Evolutionary conservation across 2,329 filamentous ascomycete species (phyloP).

Genomic region (Sclerotiophoma versabilis): DNA sequence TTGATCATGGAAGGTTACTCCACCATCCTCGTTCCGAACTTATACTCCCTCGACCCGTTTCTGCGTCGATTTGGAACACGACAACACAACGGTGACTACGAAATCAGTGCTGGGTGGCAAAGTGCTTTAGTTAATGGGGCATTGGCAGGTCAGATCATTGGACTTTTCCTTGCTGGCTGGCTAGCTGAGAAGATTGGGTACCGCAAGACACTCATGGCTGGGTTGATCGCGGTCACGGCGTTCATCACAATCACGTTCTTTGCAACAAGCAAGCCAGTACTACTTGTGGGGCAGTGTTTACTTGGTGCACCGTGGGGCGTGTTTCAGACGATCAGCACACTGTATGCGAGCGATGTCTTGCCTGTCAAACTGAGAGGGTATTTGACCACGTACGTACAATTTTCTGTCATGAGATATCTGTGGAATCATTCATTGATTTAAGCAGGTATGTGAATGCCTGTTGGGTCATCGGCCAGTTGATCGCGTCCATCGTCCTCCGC

Average conservation of each 20-base stretch:
- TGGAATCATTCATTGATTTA: background rate
- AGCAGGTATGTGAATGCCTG: constrained; percentile 38
- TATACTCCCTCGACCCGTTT: constrained; percentile 61
- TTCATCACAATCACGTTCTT: constrained; percentile 27
- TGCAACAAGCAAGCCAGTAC: constrained; percentile 15
- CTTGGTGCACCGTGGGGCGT: constrained; percentile 51
- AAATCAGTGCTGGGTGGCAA: constrained; percentile 53
- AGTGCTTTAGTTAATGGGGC: constrained; percentile 51
- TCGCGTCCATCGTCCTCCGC: constrained; percentile 72
- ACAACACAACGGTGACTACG: constrained; percentile 27
- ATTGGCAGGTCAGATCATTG: constrained; percentile 49
- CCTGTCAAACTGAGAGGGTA: constrained; percentile 68
- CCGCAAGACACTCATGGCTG: constrained; percentile 21
- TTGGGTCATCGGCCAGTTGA: constrained; percentile 63
- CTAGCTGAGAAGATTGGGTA: constrained; percentile 50
- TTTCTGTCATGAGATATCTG: no score
- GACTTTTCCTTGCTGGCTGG: constrained; percentile 51
- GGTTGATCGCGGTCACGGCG: constrained; percentile 12
- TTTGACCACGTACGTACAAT: constrained; percentile 59
- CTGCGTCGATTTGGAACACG: constrained; percentile 44
- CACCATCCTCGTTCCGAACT: constrained; percentile 77
- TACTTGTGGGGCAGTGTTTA: constrained; percentile 26
- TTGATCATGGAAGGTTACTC: constrained; percentile 91
- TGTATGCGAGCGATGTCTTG: constrained; percentile 64
- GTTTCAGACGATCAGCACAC: constrained; percentile 50